phyloP scores from a whole-genome alignment of 2,329 filamentous ascomycete genomes.

The Pseudogymnoascus sp. region DNA sequence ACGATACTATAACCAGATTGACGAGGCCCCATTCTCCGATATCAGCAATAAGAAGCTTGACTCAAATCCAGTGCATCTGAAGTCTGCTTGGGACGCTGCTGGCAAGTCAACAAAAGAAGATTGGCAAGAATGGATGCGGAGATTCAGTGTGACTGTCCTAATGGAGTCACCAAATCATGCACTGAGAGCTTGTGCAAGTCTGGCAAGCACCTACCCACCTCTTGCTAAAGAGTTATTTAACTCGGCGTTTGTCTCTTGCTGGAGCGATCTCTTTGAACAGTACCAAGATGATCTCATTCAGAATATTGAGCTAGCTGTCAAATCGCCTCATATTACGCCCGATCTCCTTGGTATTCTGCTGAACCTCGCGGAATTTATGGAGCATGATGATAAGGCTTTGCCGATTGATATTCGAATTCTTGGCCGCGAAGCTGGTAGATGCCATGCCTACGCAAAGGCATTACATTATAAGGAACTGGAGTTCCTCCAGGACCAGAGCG shows the following conservation, averaged over 20 bases:
- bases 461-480: constrained; percentile 98
- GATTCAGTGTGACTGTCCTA: constrained; percentile 90
- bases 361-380: constrained; percentile 98
- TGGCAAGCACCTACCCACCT: constrained; percentile 86
- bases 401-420: constrained; percentile 95
- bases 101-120: constrained; percentile 97
- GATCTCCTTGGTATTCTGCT: constrained; percentile 90
- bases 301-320: constrained; percentile 91
- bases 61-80: constrained; percentile 95
- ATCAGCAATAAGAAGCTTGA: constrained; percentile 88
- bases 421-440: constrained; percentile 89
- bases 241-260: constrained; percentile 96
- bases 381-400: constrained; percentile 96
- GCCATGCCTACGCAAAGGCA: constrained; percentile 96
- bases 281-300: constrained; percentile 95
- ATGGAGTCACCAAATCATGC: constrained; percentile 96
- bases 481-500: constrained; percentile 95
- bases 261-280: constrained; percentile 94
- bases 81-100: constrained; percentile 92
- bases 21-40: constrained; percentile 75
- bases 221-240: constrained; percentile 94
- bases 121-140: constrained; percentile 97
- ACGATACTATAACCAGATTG: constrained; percentile 65
- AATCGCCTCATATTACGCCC: constrained; percentile 89
- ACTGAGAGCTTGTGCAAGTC: constrained; percentile 79